Base-by-base conservation (phyloP, 225 moss, liverwort and hornwort species). In the Asterella californica region DNA sequence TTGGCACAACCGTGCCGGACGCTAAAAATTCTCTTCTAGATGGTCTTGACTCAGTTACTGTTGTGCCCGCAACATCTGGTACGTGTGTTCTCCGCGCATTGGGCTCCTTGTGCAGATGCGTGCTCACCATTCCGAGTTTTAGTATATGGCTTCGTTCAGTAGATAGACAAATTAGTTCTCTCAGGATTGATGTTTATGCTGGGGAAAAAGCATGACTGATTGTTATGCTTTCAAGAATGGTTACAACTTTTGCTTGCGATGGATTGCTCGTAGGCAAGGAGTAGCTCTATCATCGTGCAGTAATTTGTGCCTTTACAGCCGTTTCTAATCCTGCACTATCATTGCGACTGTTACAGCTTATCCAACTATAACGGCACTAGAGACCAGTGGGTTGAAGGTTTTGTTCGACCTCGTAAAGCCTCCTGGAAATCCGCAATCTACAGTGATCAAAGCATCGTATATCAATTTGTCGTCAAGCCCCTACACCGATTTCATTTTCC, bases 401-500 rank as follows among this genome's bases (percentile, higher is more conserved):
- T 72, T 90, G 78, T 96, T 96, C 75, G 92, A 94, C 75, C 91
- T 96, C 85, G 89, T 91, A 21, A 94, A 91, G 70, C 82, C 90
- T 27, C 59, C 89, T 5, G 91, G 84, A 46, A 88, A 88, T 47
- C 84, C 88, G 37, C 90, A 91, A 79, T 88, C 82, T 24, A 96
- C 92, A 50, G 78, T 91, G 70, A 91, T 96, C 48, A 90, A 88
- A 81, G 96, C 92, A 32, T 88, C 91, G 0, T 94, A 96, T 79
- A 88, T 83, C 67, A 96, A 96, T 71, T 76, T 90, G 81, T 91
- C 94, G 79, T 87, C 89, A 32, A 89, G 34, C 84, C 86, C 85
- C 62, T 96, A 92, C 87, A 89, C 87, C 67, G 94, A 96, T 84
- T 96, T 94, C 61, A 87, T 96, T 48, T 94, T 94, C 52, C 96